phyloP scores from a whole-genome alignment of 2,329 filamentous ascomycete genomes.

The Helminthosporium solani region DNA sequence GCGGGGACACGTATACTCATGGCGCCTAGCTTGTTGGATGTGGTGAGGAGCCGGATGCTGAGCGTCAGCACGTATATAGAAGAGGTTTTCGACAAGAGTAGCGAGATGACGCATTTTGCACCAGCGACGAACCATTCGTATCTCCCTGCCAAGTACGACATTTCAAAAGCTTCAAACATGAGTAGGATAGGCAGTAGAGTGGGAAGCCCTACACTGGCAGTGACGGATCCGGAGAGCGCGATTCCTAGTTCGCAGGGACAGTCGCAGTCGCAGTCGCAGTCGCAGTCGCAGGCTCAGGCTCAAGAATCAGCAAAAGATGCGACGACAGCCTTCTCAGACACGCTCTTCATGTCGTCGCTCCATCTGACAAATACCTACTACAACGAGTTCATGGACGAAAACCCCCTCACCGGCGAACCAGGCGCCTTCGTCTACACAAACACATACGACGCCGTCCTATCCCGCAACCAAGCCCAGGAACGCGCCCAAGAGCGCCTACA shows the following conservation, averaged over 20 bases:
- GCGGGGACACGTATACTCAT: constrained; percentile 62
- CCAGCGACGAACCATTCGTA: constrained; percentile 63
- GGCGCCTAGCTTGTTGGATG: constrained; percentile 61
- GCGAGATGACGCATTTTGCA: constrained; percentile 57
- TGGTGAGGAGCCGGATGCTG: constrained; percentile 58
- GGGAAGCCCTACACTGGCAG: constrained; percentile 23
- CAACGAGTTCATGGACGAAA: constrained; percentile 65
- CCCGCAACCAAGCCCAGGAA: constrained; percentile 41
- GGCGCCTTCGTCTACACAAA: constrained; percentile 60
- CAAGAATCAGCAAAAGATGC: constrained; percentile 14
- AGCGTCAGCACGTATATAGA: constrained; percentile 57
- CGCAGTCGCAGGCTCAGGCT: constrained; percentile 14
- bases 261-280: constrained; percentile 15
- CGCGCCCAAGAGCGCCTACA: constrained; percentile 13
- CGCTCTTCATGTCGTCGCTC: constrained; percentile 48
- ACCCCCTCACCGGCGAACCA: constrained; percentile 62
- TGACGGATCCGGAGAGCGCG: constrained; percentile 27
- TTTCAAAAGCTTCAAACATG: constrained; percentile 23
- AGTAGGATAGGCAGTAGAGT: constrained; percentile 26
- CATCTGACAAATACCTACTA: constrained; percentile 55
- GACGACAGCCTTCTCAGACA: constrained; percentile 34
- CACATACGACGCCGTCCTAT: constrained; percentile 46
- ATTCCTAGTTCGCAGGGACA: constrained; percentile 19
- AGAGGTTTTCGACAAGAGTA: constrained; percentile 56
- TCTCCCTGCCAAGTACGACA: constrained; percentile 50